Conservation (phyloP, 495 filamentous ascomycete genomes). For the Paragyromitra xinjiangensis region DNA sequence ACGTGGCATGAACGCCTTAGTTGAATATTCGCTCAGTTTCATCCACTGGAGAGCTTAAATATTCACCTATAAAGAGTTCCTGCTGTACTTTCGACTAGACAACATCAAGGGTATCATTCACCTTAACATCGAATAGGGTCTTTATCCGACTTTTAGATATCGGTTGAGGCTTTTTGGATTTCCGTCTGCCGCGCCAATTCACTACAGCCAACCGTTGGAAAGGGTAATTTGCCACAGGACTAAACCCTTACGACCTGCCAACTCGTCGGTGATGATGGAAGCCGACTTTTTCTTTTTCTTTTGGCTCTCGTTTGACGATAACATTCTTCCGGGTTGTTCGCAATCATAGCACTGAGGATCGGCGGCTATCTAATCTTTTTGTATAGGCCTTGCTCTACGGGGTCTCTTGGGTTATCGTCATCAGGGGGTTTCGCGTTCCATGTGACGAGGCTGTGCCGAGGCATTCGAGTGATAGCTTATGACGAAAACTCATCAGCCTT, state of each 20-base stretch:
- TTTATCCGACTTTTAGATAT: neutral
- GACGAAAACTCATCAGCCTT: neutral
- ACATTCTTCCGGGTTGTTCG: neutral
- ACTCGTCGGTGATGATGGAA: neutral
- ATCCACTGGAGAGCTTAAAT: constrained; percentile 8
- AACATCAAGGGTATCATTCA: neutral
- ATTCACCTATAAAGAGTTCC: neutral
- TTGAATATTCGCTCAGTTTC: constrained; percentile 6
- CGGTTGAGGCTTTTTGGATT: neutral
- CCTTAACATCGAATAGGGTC: neutral
- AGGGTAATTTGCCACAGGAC: neutral
- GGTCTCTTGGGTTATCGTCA: neutral
- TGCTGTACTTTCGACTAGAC: constrained; percentile 1
- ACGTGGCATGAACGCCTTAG: constrained; percentile 21
- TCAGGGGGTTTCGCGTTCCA: neutral
- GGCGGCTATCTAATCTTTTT: neutral
- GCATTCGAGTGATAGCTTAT: constrained; percentile 18
- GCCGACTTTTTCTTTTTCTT: neutral
- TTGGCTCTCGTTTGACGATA: neutral
- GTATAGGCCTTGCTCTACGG: neutral
- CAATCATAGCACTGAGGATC: neutral
- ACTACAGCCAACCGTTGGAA: constrained; percentile 1
- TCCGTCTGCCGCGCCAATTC: constrained; percentile 2
- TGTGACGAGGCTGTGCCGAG: neutral
- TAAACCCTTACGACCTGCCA: neutral